Base-by-base conservation (phyloP, 2,329 filamentous ascomycete species). In the Helicocarpus griseus region DNA sequence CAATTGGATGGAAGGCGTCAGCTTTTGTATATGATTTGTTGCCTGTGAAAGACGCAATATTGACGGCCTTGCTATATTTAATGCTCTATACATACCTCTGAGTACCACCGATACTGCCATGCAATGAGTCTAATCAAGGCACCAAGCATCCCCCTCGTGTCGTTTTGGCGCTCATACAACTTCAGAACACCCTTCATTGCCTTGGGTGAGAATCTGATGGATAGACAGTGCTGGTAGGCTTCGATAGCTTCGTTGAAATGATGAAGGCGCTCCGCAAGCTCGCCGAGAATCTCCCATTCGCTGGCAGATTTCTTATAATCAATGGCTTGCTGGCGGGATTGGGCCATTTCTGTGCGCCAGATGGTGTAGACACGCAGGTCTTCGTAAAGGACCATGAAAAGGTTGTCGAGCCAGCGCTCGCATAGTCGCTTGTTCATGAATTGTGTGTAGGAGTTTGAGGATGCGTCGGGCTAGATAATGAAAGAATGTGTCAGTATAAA, bases 91-190 rank as follows among this genome's bases (percentile, higher is more conserved):
- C 35, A 9, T 22, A 85, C 82, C 79, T 98, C 93, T 52, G 90
- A 96, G 73, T 98, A 98, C 93, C 93, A 98, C 60, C 93, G 80
- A 72, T 96, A 98, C 72, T 98, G 93, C 93, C 93, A 98, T 11
- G 91, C 93, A 31, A 97, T 88, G 39, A 98, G 75, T 49, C 89
- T 78, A 58, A 98, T 96, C 53, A 96, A 77, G n/a, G 87, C 84
- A 26, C 83, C 86, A 5, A 97, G 79, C 52, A 85, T 88, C 54
- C 89, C 86, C 55, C 89, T 77, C 3, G 87, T 89, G 69, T 87
- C 88, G 62, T 86, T 87, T 53, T 79, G 78, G 64, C 81, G 81
- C 69, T 94, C 86, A 60, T 89, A 89, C 45, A 88, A 78, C 50
- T 82, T 83, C 48, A 97, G 73, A 51, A 97, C 83, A 2, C 93